Evolutionary conservation across 768 basidiomycete genomes (phyloP), one percentile per base, ranked within the genome.

Genomic region (Pleurotus eryngii): DNA sequence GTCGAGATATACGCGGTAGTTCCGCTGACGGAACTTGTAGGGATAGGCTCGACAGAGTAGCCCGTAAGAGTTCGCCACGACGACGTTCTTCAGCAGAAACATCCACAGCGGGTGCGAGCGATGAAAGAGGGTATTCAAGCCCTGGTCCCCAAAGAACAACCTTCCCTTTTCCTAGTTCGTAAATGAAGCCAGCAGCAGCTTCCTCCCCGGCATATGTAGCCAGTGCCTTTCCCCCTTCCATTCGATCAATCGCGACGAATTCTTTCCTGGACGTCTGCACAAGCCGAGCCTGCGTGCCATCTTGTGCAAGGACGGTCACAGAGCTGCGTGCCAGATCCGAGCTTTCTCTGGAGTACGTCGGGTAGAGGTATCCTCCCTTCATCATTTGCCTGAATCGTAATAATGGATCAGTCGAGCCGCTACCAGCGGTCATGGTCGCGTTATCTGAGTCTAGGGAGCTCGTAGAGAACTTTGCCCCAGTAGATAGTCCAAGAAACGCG

Each of bases 401-500:
- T 5, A 67, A 68, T 39, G 70, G 59, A 49, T 71, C 66, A 11
- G 59, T 64, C 5, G 65, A 64, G 39, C 63, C 59, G 48, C 42
- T 66, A 61, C 56, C 61, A 55, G 64, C 71, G 64, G 49, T 67
- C 61, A 64, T 75, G 74, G 59, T 74, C 65, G 63, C 81, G 72
- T 58, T 70, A 61, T 69, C 80, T 73, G 26, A 75, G 40, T 71
- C 64, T 17, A 72, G 45, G 53, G 73, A 72, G 20, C 75, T 68
- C 12, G 65, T 30, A 3, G 70, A 67, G 42, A 75, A 74, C 0
- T 78, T 79, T 55, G 82, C 81, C 49, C 81, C 86, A 1, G 79
- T 78, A 1, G 83, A 82, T 4, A 94, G 73, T 2, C 83, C 85
- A 3, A 95, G 72, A 61, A 87, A 81, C n/a, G 73, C 73, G 2